Percentiles rank a stretch among this genome's conserved stretches.
These are phyloP conservation scores for Bimuria novae-zelandiae DNA, from an alignment of 2,329 filamentous ascomycete genomes.

Conservation along the genomic window DNA sequence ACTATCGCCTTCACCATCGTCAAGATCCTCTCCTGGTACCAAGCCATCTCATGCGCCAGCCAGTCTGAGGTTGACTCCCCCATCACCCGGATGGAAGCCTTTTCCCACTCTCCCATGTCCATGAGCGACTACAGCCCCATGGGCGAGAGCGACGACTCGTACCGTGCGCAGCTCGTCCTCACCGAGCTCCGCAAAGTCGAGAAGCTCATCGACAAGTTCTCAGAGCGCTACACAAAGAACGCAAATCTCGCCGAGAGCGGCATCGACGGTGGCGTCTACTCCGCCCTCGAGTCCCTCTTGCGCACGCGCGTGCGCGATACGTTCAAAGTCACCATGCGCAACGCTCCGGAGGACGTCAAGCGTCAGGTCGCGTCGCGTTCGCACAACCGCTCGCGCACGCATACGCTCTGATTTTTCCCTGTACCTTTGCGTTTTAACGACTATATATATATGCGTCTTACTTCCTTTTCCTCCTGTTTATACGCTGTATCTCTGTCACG, in stretches of 20 bases:
- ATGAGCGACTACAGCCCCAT: conserved; percentile 29
- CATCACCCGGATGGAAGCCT: conserved; percentile 33
- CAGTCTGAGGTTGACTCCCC: conserved; percentile 20
- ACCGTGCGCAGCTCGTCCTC: conserved; percentile 39
- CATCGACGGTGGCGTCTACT: conserved; percentile 37
- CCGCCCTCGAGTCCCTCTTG: conserved; percentile 36
- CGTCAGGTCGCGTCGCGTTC: conserved; percentile 37
- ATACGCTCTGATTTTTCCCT: conserved; percentile 29
- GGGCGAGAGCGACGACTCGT: conserved; percentile 36
- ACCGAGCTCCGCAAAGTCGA: conserved; percentile 42
- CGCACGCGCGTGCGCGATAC: conserved; percentile 43
- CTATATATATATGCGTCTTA: too few species aligned
- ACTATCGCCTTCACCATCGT: conserved; percentile 41
- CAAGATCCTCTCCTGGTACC: conserved; percentile 45
- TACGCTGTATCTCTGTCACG: not conserved
- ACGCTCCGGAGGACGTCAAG: conserved; percentile 41
- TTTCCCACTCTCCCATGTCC: conserved; percentile 32
- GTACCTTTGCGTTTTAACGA: too few species aligned
- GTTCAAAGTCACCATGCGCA: conserved; percentile 44
- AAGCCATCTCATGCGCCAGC: conserved; percentile 37
- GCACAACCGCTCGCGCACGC: conserved; percentile 33
- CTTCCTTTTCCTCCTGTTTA: not conserved
- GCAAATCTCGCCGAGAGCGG: conserved; percentile 28
- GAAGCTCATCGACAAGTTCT: conserved; percentile 46
- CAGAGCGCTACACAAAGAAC: conserved; percentile 39